Conservation (phyloP, 306 rosid genomes). For the Adenanthera pavonina region DNA sequence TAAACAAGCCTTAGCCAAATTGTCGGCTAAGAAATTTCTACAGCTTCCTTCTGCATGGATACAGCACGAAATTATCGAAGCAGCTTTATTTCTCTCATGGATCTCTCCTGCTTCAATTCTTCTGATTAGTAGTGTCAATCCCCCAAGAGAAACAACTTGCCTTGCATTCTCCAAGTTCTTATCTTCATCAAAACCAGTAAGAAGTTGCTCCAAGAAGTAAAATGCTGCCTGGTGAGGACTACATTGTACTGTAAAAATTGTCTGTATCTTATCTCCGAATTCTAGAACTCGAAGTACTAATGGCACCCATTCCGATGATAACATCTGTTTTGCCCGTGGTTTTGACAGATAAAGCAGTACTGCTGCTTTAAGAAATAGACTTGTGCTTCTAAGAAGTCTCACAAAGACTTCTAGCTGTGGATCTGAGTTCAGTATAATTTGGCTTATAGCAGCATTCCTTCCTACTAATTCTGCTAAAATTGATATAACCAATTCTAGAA, state of each 20-base stretch:
- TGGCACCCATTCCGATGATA: slow-evolving; percentile 82
- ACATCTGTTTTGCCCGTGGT: slow-evolving; percentile 85
- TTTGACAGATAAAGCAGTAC: slow-evolving; percentile 68
- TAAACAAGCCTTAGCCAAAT: slow-evolving; percentile 57
- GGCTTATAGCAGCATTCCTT: slow-evolving; percentile 49
- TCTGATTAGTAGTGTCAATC: slow-evolving; percentile 61
- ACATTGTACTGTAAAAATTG: slow-evolving; percentile 74
- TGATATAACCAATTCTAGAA: slow-evolving; percentile 71
- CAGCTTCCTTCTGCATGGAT: slow-evolving; percentile 83
- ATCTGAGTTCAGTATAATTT: slow-evolving; percentile 68
- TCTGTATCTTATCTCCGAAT: slow-evolving; percentile 80
- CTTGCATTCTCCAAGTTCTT: slow-evolving; percentile 83
- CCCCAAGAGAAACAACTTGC: slow-evolving; percentile 76
- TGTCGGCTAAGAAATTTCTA: slow-evolving; percentile 63
- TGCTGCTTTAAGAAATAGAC: slow-evolving; percentile 81
- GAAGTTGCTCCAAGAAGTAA: slow-evolving; percentile 79
- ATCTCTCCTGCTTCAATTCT: slow-evolving; percentile 68
- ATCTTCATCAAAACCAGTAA: slow-evolving; percentile 85
- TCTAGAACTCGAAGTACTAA: slow-evolving; percentile 77
- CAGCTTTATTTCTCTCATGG: slow-evolving; percentile 55
- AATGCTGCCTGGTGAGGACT: slow-evolving; percentile 75
- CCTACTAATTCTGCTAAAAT: slow-evolving; percentile 66
- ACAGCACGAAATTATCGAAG: slow-evolving; percentile 61
- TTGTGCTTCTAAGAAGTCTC: slow-evolving; percentile 68
- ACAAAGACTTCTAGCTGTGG: slow-evolving; percentile 77